Evolutionary conservation across 139 green algal species (phyloP).

Genomic region (Volvox africanus): DNA sequence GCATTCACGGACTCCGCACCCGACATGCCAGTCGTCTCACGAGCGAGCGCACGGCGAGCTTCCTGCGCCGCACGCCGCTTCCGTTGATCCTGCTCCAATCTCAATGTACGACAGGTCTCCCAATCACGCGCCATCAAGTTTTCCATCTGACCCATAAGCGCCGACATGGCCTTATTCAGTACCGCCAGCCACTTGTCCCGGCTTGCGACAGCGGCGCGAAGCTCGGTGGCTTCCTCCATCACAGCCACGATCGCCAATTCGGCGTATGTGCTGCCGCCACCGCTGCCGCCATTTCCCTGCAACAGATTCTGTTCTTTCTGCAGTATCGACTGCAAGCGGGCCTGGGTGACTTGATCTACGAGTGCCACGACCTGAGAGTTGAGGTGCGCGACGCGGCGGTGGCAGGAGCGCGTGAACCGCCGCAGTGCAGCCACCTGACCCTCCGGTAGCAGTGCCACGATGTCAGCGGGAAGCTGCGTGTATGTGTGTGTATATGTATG

Average conservation of each 20-base stretch:
- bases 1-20: too few species aligned
- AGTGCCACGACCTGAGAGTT: conserved; percentile 26
- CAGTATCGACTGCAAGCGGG: background rate
- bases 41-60: background rate
- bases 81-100: conserved; percentile 22
- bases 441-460: background rate
- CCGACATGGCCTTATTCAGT: background rate
- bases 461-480: conserved; percentile 10
- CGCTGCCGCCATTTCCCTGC: background rate
- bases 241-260: background rate
- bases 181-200: conserved; percentile 10
- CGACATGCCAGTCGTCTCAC: too few species aligned
- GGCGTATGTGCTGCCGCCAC: background rate
- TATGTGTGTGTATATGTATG: background rate
- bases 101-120: conserved; percentile 1
- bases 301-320: background rate
- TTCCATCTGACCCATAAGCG: conserved; percentile 24
- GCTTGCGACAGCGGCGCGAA: background rate
- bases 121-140: conserved; percentile 20
- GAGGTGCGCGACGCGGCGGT: conserved; percentile 38
- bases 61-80: background rate
- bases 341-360: conserved; percentile 30
- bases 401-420: conserved; percentile 31
- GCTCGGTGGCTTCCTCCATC: background rate
- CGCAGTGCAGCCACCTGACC: conserved; percentile 11